Evolutionary conservation across 176 grass and related monocot genomes (phyloP).

Genomic region (Metroxylon sagu): DNA sequence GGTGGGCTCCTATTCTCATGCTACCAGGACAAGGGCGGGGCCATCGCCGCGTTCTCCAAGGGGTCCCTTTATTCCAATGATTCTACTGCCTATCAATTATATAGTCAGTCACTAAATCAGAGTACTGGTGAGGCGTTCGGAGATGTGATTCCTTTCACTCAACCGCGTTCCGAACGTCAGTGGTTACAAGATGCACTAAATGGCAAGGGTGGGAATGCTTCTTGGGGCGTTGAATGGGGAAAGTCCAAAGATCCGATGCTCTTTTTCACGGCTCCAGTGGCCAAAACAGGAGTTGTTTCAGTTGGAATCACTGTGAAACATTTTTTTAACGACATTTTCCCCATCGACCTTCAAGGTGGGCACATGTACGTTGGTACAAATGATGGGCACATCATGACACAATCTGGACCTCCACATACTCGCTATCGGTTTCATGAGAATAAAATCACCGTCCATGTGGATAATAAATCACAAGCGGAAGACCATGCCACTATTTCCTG

Average conservation of each 20-base stretch:
- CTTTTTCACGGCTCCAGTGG: background rate
- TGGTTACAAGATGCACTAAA: slow-evolving; percentile 1
- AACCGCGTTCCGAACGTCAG: background rate
- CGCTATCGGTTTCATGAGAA: background rate
- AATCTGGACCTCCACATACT: background rate
- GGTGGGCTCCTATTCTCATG: too few relatives aligned
- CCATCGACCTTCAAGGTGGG: background rate
- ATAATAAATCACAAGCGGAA: background rate
- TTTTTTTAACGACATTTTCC: background rate
- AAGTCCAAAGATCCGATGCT: background rate
- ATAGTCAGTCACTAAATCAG: too few relatives aligned
- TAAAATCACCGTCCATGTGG: background rate
- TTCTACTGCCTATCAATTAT: too few relatives aligned
- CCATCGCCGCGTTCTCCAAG: too few relatives aligned
- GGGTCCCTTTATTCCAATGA: too few relatives aligned
- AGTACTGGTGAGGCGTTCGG: too few relatives aligned
- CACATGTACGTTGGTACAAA: background rate
- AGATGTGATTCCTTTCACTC: too few relatives aligned
- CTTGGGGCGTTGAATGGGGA: slow-evolving; percentile 4
- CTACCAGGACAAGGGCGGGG: too few relatives aligned
- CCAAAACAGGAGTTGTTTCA: background rate
- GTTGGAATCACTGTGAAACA: background rate
- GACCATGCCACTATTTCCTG: background rate
- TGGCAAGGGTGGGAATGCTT: slow-evolving; percentile 4
- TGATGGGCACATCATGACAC: background rate